Evolutionary conservation across 495 filamentous ascomycete genomes (phyloP).

Genomic region (Aspergillus campestris): DNA sequence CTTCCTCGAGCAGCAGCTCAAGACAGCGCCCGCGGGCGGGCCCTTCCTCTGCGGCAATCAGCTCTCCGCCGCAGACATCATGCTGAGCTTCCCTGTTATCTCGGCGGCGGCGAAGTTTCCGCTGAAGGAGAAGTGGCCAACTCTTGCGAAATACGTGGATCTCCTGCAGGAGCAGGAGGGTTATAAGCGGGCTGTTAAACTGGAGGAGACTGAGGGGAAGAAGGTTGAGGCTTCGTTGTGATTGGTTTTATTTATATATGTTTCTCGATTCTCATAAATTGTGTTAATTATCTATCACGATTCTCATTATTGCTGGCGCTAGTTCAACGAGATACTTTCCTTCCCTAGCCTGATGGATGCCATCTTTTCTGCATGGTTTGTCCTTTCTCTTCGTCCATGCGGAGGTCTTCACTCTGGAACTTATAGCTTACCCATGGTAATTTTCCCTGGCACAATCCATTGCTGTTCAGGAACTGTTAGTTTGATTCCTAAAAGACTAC

Average conservation of each 20-base stretch:
- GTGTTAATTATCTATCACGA: not conserved
- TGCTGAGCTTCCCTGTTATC: slow-evolving; percentile 67
- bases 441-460: no score
- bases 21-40: slow-evolving; percentile 53
- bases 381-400: no score
- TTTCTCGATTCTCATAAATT: not conserved
- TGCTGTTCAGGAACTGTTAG: no score
- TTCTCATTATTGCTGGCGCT: not conserved
- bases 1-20: slow-evolving; percentile 66
- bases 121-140: slow-evolving; percentile 49
- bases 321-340: no score
- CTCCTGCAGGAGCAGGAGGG: slow-evolving; percentile 52
- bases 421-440: no score
- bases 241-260: slow-evolving; percentile 3
- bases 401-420: no score
- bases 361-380: no score
- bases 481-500: no score
- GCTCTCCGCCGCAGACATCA: slow-evolving; percentile 72
- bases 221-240: slow-evolving; percentile 38
- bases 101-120: slow-evolving; percentile 38
- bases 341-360: no score
- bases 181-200: slow-evolving; percentile 51
- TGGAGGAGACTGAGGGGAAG: slow-evolving; percentile 55
- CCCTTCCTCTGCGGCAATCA: slow-evolving; percentile 61
- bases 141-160: slow-evolving; percentile 53